Evolutionary conservation across 768 basidiomycete species (phyloP).

Genomic region (Cystobasidium tubakii): DNA sequence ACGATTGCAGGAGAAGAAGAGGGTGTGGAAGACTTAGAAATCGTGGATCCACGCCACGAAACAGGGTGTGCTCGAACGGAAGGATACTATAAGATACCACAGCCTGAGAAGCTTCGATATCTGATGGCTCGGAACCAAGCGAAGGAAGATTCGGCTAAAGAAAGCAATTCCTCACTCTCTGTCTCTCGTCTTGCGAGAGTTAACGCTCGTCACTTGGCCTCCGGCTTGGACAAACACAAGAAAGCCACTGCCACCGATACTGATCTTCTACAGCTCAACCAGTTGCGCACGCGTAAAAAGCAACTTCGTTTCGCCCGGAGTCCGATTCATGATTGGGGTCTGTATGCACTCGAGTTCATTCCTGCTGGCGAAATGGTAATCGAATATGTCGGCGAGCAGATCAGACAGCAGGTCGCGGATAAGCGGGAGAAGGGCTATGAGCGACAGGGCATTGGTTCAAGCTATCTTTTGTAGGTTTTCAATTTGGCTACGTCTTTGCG

Average conservation of each 20-base stretch:
- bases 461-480: conserved; percentile 66
- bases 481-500: not conserved
- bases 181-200: conserved; percentile 68
- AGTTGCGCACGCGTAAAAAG: conserved; percentile 95
- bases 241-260: conserved; percentile 57
- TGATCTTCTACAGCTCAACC: conserved; percentile 88
- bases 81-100: conserved; percentile 90
- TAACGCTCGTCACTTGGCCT: conserved; percentile 80
- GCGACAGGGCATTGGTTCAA: conserved; percentile 93
- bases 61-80: conserved; percentile 87
- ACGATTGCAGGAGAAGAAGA: conserved; percentile 38
- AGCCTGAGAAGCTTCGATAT: conserved; percentile 82
- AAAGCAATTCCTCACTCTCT: conserved; percentile 58
- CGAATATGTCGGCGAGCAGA: conserved; percentile 97
- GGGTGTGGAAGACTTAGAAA: conserved; percentile 32
- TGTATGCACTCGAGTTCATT: conserved; percentile 93
- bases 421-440: conserved; percentile 96
- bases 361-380: conserved; percentile 95
- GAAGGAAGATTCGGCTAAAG: conserved; percentile 47
- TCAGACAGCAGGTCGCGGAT: conserved; percentile 73
- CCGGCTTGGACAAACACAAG: conserved; percentile 90
- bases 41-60: conserved; percentile 59
- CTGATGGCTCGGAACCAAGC: conserved; percentile 65
- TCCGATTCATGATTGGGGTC: conserved; percentile 95
- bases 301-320: conserved; percentile 84